Evolutionary conservation across 805 yeast species (phyloP), one percentile per base, ranked within the genome.

Genomic region (Yarrowia sp.): DNA sequence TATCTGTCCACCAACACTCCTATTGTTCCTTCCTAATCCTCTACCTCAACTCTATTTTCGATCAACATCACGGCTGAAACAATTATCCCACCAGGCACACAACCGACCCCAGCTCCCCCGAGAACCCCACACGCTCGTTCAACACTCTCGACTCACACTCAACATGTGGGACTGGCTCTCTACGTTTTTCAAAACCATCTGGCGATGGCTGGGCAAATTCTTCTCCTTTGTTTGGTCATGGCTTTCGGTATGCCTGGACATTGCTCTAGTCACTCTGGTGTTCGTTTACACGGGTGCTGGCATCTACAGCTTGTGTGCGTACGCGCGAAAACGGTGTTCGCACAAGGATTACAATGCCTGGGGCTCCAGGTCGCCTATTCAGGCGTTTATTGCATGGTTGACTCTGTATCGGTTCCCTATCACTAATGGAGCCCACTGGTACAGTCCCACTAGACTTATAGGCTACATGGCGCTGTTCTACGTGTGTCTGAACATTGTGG

Each of bases 121-220:
- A 14, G 12, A 5, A 15, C 40, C 32, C 58, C 49, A 19, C 43
- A 40, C 59, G 43, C 35, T 53, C 59, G 59, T 53, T 53, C 59
- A 38, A 53, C 45, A 53, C 59, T 9, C 59, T 15, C 16, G 26
- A 53, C 40, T 48, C 48, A 56, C 65, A 59, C 65, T 45, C 65
- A 59, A 59, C 65, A 59, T 59, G 65, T 59, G 65, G 65, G 65
- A 59, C 35, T 59, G 65, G 65, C 65, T 59, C 16, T 10, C 65
- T 14, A 35, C 36, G 14, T 35, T 59, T 45, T 59, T 59, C 42
- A 45, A 42, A 32, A 59, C 65, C 35, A 16, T 59, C 36, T 59
- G 65, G 65, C 11, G 16, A 35, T 59, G 65, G 65, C 50, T 59
- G 16, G 8, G 14, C 19, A 59, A 42, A 10, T 3, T 59, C 19